Evolutionary conservation across 768 basidiomycete species (phyloP), one percentile per base, ranked within the genome.

Genomic region (Mycena pura): DNA sequence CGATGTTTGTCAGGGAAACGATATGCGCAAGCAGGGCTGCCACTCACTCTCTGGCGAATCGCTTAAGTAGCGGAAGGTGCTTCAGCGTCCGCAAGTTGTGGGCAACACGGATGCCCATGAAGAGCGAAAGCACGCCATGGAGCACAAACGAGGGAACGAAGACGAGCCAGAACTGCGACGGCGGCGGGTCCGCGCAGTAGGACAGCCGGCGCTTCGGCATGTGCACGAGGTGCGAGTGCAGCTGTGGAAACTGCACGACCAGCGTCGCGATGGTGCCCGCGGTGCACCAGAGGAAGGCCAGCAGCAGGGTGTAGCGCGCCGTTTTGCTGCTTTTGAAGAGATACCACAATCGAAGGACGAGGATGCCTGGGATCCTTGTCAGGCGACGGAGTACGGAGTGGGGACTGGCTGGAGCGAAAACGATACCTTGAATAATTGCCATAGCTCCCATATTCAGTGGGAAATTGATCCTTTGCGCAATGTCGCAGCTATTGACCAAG

Each of bases 381-480:
- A 51, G 19, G 27, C 27, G 17, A 22, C 2, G 7, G 25, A 55
- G 36, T n/a, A n/a, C 3, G 9, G 24, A 24, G 15, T 28, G 11
- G n/a, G 7, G 9, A 5, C n/a, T n/a, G n/a, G n/a, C n/a, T n/a
- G 2, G 21, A 14, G 4, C 3, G n/a, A 46, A 21, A 13, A 60
- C 47, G 6, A n/a, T 28, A 56, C 64, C 64, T 49, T 65, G 64
- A 21, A 65, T 65, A 17, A 65, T 53, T 21, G 64, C 64, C 45
- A 65, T 7, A 13, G 55, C 64, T 8, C 27, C 29, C 34, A 65
- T 22, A 17, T 65, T 62, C 13, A 65, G 50, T 13, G 64, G 64
- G 45, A 65, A 65, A 31, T 65, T 65, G 39, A 65, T 53, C 36
- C 64, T 49, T 7, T 61, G 55, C 6, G 64, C 64, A n/a, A 61